Evolutionary conservation across 352 stramenopile species (phyloP).

Genomic region (Phytophthora macrochlamydospora): DNA sequence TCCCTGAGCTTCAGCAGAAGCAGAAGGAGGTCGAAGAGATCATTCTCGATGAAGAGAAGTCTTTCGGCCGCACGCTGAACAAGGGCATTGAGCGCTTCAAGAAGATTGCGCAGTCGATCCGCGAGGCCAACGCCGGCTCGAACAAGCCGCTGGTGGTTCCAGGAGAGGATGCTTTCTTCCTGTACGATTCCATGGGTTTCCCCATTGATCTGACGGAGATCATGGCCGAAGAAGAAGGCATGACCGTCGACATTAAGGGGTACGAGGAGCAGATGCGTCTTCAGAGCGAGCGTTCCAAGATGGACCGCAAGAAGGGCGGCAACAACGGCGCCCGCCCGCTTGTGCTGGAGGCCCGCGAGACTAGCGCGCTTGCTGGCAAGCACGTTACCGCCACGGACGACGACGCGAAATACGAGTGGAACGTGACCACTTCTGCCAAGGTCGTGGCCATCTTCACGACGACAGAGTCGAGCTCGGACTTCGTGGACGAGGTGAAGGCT

Average conservation of each 20-base stretch:
- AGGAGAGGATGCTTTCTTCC: slow-evolving; percentile 96
- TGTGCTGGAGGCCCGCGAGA: slow-evolving; percentile 96
- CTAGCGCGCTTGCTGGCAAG: slow-evolving; percentile 83
- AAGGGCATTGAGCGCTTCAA: slow-evolving; percentile 92
- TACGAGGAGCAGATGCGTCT: slow-evolving; percentile 95
- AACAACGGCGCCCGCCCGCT: slow-evolving; percentile 76
- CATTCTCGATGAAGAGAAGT: slow-evolving; percentile 97
- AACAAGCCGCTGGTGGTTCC: slow-evolving; percentile 83
- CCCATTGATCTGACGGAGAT: slow-evolving; percentile 98
- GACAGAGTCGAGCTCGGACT: slow-evolving; percentile 86
- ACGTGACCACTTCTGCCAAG: slow-evolving; percentile 77
- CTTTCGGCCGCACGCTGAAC: slow-evolving; percentile 95
- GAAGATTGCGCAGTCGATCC: slow-evolving; percentile 85
- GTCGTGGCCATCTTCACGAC: slow-evolving; percentile 95
- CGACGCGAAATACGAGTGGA: slow-evolving; percentile 94
- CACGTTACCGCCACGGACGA: slow-evolving; percentile 92
- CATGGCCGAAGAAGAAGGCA: slow-evolving; percentile 95
- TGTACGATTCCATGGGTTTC: slow-evolving; percentile 99
- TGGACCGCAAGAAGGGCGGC: slow-evolving; percentile 90
- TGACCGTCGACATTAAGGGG: slow-evolving; percentile 94
- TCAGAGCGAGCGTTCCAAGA: slow-evolving; percentile 84
- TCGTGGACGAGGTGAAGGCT: slow-evolving; percentile 73
- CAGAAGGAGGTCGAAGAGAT: slow-evolving; percentile 92
- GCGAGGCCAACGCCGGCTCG: slow-evolving; percentile 58
- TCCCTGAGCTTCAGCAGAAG: slow-evolving; percentile 95